Conservation (phyloP, 2,329 filamentous ascomycete genomes). For the Diaporthe velutina region DNA sequence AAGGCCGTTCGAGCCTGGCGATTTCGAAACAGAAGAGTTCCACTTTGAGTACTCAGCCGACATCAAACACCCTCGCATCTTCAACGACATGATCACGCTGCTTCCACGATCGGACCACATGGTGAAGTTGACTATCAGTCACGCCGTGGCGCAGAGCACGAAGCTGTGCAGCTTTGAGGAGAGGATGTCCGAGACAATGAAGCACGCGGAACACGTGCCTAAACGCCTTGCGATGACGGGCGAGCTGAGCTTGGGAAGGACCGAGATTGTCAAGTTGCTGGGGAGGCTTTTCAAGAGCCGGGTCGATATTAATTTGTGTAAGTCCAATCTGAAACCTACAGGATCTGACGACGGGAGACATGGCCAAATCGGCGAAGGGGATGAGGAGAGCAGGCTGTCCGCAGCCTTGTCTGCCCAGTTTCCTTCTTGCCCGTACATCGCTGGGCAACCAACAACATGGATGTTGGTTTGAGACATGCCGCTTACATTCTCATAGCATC, state of each 20-base stretch:
- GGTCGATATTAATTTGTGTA: conserved; percentile 98
- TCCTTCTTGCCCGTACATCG: not conserved
- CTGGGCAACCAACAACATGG: not conserved
- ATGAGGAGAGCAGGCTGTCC: conserved; percentile 1
- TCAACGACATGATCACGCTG: conserved; percentile 99
- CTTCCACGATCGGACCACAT: conserved; percentile 93
- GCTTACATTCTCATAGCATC: conserved; percentile 69
- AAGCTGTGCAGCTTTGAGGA: conserved; percentile 98
- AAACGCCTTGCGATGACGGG: conserved; percentile 90
- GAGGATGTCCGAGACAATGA: conserved; percentile 94
- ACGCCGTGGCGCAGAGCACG: conserved; percentile 97
- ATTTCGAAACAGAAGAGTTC: conserved; percentile 98
- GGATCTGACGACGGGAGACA: not conserved
- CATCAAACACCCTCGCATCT: conserved; percentile 89
- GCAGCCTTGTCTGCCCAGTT: conserved; percentile 33
- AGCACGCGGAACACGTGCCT: conserved; percentile 91
- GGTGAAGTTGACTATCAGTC: conserved; percentile 98
- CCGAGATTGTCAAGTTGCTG: conserved; percentile 92
- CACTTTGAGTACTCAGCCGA: conserved; percentile 96
- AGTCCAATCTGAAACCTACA: conserved; percentile 52
- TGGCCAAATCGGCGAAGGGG: not conserved
- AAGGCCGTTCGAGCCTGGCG: conserved; percentile 84
- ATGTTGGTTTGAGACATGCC: not conserved
- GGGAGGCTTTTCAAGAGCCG: conserved; percentile 92
- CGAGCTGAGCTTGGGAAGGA: conserved; percentile 89